Evolutionary conservation across 192 early-diverging fungal species (phyloP), one percentile per base, ranked within the genome.

Genomic region (Phycomyces nitens): DNA sequence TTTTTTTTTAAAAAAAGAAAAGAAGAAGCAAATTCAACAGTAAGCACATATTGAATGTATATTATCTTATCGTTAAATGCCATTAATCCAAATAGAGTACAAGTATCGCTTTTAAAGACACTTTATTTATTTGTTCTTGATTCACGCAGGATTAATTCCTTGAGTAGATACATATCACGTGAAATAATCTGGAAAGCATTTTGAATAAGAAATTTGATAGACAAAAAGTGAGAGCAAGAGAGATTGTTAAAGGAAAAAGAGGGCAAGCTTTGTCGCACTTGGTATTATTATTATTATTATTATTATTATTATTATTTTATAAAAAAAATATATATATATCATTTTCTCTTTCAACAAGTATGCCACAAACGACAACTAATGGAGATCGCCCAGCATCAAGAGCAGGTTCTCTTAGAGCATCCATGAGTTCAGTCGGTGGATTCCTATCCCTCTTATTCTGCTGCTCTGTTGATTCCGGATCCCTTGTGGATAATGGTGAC

Each of bases 41-140:
- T n/a, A n/a, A n/a, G n/a, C n/a, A n/a, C n/a, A n/a, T n/a, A n/a
- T n/a, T n/a, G n/a, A n/a, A n/a, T n/a, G n/a, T n/a, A n/a, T n/a
- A n/a, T n/a, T n/a, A n/a, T n/a, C n/a, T n/a, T n/a, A n/a, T n/a
- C n/a, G n/a, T n/a, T n/a, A n/a, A n/a, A n/a, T n/a, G n/a, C n/a
- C n/a, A n/a, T n/a, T n/a, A n/a, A n/a, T n/a, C n/a, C n/a, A n/a
- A 14, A 42, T 7, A 42, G 41, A 14, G 14, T 10, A 14, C 8
- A 42, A 14, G 41, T 42, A 14, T 7, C 41, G 7, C 41, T 42
- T 42, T 42, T 14, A 42, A 42, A 42, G 41, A 42, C 41, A 42
- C 44, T 47, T 47, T 47, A 47, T 47, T 47, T 11, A 47, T 47
- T n/a, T 47, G 44, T 47, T 47, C 44, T 47, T 18, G 29, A 34